Conservation (phyloP, 768 basidiomycete genomes). For the Suillus subaureus region DNA sequence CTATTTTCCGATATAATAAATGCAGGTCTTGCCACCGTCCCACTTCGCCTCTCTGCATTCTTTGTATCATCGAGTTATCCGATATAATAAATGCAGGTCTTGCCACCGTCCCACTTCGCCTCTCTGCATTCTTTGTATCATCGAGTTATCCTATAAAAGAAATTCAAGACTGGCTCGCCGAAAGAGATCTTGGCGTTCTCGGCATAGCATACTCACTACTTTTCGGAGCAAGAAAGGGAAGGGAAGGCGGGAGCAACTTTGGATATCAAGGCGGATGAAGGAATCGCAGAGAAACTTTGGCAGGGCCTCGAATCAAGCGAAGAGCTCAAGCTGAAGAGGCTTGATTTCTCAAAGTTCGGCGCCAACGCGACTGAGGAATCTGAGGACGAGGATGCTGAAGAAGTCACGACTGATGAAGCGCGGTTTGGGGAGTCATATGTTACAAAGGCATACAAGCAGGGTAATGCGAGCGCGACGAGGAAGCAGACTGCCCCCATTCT, state of each 20-base stretch:
- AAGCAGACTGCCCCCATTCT: conserved; percentile 71
- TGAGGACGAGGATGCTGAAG: conserved; percentile 17
- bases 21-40: too few relatives aligned
- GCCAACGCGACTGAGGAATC: conserved; percentile 10
- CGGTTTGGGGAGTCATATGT: conserved; percentile 27
- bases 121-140: conserved; percentile 46
- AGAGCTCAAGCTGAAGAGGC: conserved; percentile 54
- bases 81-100: conserved; percentile 64
- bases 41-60: too few relatives aligned
- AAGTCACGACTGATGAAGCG: conserved; percentile 17
- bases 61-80: too few relatives aligned
- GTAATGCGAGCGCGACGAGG: conserved; percentile 60
- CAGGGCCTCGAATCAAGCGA: conserved; percentile 58
- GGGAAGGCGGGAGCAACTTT: conserved; percentile 66
- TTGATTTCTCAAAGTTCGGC: conserved; percentile 21
- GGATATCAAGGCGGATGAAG: conserved; percentile 52
- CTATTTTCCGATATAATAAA: too few relatives aligned
- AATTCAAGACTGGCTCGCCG: conserved; percentile 61
- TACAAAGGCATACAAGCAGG: conserved; percentile 64
- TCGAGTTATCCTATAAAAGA: conserved; percentile 15
- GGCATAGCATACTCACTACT: conserved; percentile 83
- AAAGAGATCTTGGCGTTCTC: conserved; percentile 63
- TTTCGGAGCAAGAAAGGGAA: conserved; percentile 58
- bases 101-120: conserved; percentile 75
- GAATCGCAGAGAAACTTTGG: conserved; percentile 49